Conservation (phyloP, 129 eudicot species). For the Artemisia tridentata region DNA sequence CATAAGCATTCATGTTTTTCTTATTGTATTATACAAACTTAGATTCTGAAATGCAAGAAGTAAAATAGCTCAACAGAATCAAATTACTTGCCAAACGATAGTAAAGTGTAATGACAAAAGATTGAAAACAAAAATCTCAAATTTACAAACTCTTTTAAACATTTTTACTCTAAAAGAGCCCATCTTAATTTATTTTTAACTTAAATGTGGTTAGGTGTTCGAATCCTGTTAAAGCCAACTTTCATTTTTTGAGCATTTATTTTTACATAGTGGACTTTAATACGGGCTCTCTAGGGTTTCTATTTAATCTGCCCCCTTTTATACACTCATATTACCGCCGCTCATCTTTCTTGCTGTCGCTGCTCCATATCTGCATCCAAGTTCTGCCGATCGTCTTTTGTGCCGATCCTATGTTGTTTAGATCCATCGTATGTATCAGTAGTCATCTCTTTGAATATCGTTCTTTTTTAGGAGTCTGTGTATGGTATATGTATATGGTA, state of each 20-base stretch:
- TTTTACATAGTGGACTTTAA: conserved; percentile 14
- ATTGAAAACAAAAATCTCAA: conserved; percentile 1
- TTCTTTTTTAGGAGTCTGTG: background rate
- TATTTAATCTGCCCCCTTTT: conserved; percentile 17
- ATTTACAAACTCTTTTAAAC: background rate
- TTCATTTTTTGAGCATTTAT: conserved; percentile 1
- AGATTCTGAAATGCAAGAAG: conserved; percentile 4
- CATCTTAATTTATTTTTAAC: background rate
- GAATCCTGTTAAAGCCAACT: conserved; percentile 4
- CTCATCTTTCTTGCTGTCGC: conserved; percentile 8
- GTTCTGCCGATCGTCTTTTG: background rate
- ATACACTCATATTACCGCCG: background rate
- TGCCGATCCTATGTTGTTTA: too few species aligned
- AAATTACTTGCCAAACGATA: background rate
- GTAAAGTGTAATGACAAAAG: background rate
- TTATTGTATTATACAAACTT: background rate
- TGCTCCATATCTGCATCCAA: conserved; percentile 15
- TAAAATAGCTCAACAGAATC: background rate
- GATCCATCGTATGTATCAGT: conserved; percentile 7
- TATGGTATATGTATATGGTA: conserved; percentile 21
- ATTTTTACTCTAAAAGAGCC: background rate
- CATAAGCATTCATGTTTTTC: conserved; percentile 12
- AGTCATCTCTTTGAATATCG: background rate
- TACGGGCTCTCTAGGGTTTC: conserved; percentile 21
- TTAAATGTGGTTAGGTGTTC: conserved; percentile 18